phyloP scores from a whole-genome alignment of 2,329 filamentous ascomycete genomes.

The Coniochaeta sp. region DNA sequence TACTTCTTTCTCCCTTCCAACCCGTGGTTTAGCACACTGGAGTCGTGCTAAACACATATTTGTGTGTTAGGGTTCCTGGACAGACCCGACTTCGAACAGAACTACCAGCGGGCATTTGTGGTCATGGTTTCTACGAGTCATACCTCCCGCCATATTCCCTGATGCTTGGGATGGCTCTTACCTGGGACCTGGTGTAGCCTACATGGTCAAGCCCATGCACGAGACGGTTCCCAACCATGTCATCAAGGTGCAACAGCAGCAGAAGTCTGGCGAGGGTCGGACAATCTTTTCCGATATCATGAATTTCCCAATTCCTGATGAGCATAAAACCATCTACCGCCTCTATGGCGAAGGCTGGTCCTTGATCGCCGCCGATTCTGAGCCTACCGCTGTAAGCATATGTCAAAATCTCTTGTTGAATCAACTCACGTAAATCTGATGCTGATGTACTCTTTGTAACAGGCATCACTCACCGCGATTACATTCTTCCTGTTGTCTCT shows the following conservation, averaged over 20 bases:
- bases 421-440: not conserved
- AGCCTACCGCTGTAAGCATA: constrained; percentile 21
- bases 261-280: not conserved
- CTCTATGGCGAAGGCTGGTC: constrained; percentile 29
- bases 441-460: not conserved
- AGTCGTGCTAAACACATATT: not conserved
- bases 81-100: constrained; percentile 3
- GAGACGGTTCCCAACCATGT: constrained; percentile 9
- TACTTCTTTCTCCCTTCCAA: constrained; percentile 9
- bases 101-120: constrained; percentile 2
- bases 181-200: constrained; percentile 4
- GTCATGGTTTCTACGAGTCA: not conserved
- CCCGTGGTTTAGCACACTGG: constrained; percentile 6
- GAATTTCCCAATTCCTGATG: constrained; percentile 22
- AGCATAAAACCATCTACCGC: constrained; percentile 26
- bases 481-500: constrained; percentile 21
- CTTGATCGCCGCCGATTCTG: constrained; percentile 28
- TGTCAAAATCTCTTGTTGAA: not conserved
- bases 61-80: constrained; percentile 2
- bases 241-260: constrained; percentile 7
- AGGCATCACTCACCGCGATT: constrained; percentile 16
- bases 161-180: not conserved
- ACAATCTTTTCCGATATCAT: constrained; percentile 13
- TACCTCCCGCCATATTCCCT: constrained; percentile 4
- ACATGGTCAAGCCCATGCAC: constrained; percentile 4